Base-by-base conservation (phyloP, 192 early-diverging fungal species). In the Phlyctochytrium planicorne region DNA sequence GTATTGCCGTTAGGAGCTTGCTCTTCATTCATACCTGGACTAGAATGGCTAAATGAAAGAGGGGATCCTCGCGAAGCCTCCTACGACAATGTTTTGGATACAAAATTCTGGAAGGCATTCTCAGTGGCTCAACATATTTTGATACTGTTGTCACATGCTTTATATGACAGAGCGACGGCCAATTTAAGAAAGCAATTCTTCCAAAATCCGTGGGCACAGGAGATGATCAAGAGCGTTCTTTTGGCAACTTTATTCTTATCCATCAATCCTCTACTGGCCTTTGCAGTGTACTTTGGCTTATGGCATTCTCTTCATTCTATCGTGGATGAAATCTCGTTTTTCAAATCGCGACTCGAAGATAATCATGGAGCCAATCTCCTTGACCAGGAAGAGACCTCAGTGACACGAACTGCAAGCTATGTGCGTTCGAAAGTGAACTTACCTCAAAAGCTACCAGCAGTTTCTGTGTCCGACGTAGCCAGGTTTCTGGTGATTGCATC, bases 261-360 rank as follows among this genome's bases (percentile, higher is more conserved):
- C 10, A 29, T 72, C 3, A 36, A 72, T 35, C 70, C 70, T 1
- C 56, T 72, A 1, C 3, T 66, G 14, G 70, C 64, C 24, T 72
- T 72, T 59, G 53, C 63, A 25, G 52, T 72, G 27, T 72, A 72
- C 36, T 72, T 72, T 62, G 65, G 64, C 0, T 12, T 66, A 1
- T 67, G 70, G 70, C 70, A 72, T 34, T 60, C 64, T 16, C 10
- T 72, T n/a, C 61, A 62, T 1, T 61, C 57, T 3, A 61, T 72
- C 14, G 36, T 59, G 23, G 70, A 72, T 33, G 64, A 66, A 62
- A 65, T 72, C 57, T 20, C 14, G n/a, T 66, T 60, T 34, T 34
- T 72, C 2, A 72, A 72, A 30, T n/a, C n/a, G n/a, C n/a, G n/a
- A n/a, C n/a, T n/a, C n/a, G n/a, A n/a, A n/a, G n/a, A n/a, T n/a